Evolutionary conservation across 2,329 filamentous ascomycete genomes (phyloP).

Genomic region (Xylariaceae sp.): DNA sequence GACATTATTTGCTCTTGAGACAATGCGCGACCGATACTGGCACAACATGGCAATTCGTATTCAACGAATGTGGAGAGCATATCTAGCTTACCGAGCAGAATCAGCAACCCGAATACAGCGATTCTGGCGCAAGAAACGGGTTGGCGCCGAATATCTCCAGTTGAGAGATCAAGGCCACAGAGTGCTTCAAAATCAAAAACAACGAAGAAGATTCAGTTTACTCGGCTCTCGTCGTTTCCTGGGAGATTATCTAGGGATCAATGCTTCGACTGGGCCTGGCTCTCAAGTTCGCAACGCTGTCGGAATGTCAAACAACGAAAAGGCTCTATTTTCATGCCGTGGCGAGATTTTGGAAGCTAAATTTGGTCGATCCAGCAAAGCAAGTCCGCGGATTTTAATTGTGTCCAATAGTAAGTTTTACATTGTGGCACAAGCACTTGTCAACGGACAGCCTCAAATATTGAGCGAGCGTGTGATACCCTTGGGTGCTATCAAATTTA

Average conservation of each 20-base stretch:
- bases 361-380: slow-evolving; percentile 94
- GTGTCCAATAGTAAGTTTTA: slow-evolving; percentile 88
- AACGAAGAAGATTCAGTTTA: slow-evolving; percentile 88
- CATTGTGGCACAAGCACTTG: slow-evolving; percentile 81
- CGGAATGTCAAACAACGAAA: slow-evolving; percentile 73
- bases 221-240: slow-evolving; percentile 90
- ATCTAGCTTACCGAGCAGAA: slow-evolving; percentile 89
- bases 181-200: slow-evolving; percentile 83
- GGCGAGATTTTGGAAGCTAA: slow-evolving; percentile 91
- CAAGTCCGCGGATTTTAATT: slow-evolving; percentile 82
- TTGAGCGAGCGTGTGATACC: slow-evolving; percentile 81
- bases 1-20: slow-evolving; percentile 93
- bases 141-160: slow-evolving; percentile 86
- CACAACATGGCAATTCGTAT: slow-evolving; percentile 99
- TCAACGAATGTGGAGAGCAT: slow-evolving; percentile 96
- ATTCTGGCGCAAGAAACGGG: slow-evolving; percentile 93
- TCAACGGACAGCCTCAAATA: slow-evolving; percentile 83
- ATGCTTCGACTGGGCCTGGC: slow-evolving; percentile 78
- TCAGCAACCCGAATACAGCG: slow-evolving; percentile 92
- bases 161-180: slow-evolving; percentile 87
- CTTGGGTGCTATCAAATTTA: slow-evolving; percentile 85
- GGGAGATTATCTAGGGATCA: slow-evolving; percentile 92
- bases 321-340: slow-evolving; percentile 85
- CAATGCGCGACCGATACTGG: slow-evolving; percentile 98
- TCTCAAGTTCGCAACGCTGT: slow-evolving; percentile 79